Evolutionary conservation across 345 rosid species (phyloP), one percentile per base, ranked within the genome.

Genomic region (Ailanthus altissimus): DNA sequence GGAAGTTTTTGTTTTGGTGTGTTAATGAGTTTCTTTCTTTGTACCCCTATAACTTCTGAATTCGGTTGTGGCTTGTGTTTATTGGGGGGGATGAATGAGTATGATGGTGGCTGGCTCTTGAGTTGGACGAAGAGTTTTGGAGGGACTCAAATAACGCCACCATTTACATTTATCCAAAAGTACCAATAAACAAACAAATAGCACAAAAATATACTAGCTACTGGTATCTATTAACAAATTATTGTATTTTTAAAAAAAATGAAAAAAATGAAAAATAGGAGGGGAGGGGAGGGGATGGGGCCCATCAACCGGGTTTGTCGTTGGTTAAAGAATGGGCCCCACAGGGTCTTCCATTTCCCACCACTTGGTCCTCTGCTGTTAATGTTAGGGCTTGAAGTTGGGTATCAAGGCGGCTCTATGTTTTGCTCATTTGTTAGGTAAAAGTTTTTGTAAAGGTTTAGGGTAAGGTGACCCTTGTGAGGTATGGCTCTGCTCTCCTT

Each of bases 71-170:
- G 69, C 7, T 45, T 45, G 56, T 25, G 80, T 69, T 70, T 70
- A 77, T 65, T 70, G 83, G 60, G 80, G 20, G 76, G 79, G 12
- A 81, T 32, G 38, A 32, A 32, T 32, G 38, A 1, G 38, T 1
- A 32, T 15, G 82, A 76, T 6, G 69, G 51, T 49, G 72, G 40
- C 28, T 81, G 87, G 80, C 88, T 86, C 82, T 88, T 85, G 80
- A 81, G 85, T 63, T 79, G 75, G 80, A 77, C 70, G 79, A 82
- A 82, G 89, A 88, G 89, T 84, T 84, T 80, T 75, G 65, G 87
- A 82, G 80, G 82, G 84, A 78, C 82, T 2, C 42, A 50, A 68
- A 75, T 11, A 42, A 73, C 20, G 21, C 57, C 40, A 54, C 13
- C 18, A 62, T 26, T n/a, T 0, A 21, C 53, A 21, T 4, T 14